Percentiles rank a stretch among this genome's conserved stretches.
Evolutionary conservation across 1,139 yeast genomes (phyloP).

Genomic region (Meyerozyma athensensis): DNA sequence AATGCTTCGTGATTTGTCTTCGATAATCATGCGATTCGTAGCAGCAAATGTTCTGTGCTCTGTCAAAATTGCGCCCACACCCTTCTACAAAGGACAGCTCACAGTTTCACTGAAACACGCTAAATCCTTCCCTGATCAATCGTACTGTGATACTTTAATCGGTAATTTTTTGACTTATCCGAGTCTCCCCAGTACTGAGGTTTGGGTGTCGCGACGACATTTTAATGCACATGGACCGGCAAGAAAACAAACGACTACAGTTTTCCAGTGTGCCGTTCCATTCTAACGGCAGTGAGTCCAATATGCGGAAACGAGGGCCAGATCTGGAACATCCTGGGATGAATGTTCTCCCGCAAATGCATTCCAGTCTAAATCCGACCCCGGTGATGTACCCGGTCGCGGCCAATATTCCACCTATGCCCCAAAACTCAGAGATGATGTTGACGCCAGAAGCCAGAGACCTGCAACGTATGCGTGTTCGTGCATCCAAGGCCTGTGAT

Average conservation of each 20-base stretch:
- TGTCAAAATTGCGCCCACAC: too few species aligned
- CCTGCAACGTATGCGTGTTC: slow-evolving; percentile 6
- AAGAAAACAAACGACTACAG: neutral
- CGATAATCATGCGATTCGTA: too few species aligned
- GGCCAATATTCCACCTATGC: neutral
- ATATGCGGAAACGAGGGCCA: slow-evolving; percentile 1
- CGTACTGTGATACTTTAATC: too few species aligned
- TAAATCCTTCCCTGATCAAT: too few species aligned
- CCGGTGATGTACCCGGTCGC: neutral
- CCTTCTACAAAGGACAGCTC: too few species aligned
- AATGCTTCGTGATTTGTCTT: too few species aligned
- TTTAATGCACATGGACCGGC: neutral
- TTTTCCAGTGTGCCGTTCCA: neutral
- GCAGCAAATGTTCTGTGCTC: too few species aligned
- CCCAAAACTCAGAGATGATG: neutral
- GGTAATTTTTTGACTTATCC: too few species aligned
- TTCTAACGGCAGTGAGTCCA: neutral
- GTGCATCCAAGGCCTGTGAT: slow-evolving; percentile 14
- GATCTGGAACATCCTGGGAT: slow-evolving; percentile 1
- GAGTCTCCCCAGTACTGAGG: too few species aligned
- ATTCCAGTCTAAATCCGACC: neutral
- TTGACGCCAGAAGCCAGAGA: neutral
- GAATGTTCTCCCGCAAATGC: neutral
- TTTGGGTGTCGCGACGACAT: neutral
- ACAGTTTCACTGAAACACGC: too few species aligned